phyloP scores from a whole-genome alignment of 441 rosid genomes.

The Pelargonium cotyledonis region DNA sequence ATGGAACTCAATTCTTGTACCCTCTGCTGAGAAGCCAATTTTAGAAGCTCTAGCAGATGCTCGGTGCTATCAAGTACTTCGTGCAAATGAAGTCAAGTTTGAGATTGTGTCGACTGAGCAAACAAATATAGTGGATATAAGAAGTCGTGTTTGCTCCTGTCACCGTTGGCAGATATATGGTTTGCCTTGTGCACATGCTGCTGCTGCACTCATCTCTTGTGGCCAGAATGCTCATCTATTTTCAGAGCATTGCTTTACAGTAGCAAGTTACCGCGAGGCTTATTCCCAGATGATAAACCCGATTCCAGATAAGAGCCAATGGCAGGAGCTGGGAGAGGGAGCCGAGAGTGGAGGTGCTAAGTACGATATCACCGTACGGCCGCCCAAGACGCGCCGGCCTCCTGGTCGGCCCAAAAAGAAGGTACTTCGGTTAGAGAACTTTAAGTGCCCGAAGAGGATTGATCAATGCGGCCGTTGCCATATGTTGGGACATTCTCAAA shows the following conservation, averaged over 20 bases:
- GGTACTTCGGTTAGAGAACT: conserved; percentile 77
- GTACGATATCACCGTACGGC: conserved; percentile 36
- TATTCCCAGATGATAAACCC: conserved; percentile 41
- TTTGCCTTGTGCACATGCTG: conserved; percentile 93
- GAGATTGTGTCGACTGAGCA: conserved; percentile 96
- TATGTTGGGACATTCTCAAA: conserved; percentile 96
- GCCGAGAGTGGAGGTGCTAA: conserved; percentile 34
- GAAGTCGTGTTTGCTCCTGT: conserved; percentile 85
- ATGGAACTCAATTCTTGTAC: conserved; percentile 88
- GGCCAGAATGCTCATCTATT: conserved; percentile 93
- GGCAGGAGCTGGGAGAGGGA: conserved; percentile 71
- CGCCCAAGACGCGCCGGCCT: conserved; percentile 84
- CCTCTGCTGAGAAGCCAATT: conserved; percentile 79
- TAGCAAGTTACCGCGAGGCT: conserved; percentile 76
- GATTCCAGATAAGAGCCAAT: conserved; percentile 77
- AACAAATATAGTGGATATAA: conserved; percentile 79
- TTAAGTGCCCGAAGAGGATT: conserved; percentile 74
- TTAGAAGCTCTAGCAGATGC: conserved; percentile 86
- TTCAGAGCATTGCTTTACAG: conserved; percentile 93
- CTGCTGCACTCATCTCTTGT: conserved; percentile 91
- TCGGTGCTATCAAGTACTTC: conserved; percentile 85
- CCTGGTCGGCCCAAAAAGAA: conserved; percentile 98
- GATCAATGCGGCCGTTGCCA: conserved; percentile 97
- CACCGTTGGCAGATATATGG: conserved; percentile 96
- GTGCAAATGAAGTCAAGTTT: conserved; percentile 93